phyloP scores from a whole-genome alignment of 2,329 filamentous ascomycete species.

The Hypoxylon sp. region DNA sequence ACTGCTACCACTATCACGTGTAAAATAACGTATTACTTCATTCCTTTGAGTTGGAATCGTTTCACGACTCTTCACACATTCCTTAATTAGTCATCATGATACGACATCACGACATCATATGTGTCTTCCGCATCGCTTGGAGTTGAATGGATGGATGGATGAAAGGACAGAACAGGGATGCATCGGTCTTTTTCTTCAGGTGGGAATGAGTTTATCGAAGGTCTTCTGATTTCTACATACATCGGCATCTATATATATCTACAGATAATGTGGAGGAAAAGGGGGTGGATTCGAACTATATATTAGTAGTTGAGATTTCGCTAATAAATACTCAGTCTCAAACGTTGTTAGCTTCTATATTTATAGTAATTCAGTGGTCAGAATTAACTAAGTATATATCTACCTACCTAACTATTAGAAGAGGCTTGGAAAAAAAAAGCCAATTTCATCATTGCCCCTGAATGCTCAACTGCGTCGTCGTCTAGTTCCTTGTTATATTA shows the following conservation, averaged over 20 bases:
- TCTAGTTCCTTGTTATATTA: too few relatives aligned
- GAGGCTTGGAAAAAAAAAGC: too few relatives aligned
- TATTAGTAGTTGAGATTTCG: not conserved
- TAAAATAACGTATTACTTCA: too few relatives aligned
- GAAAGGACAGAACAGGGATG: conserved; percentile 5
- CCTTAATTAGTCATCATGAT: conserved; percentile 4
- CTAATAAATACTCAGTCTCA: not conserved
- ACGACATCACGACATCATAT: conserved; percentile 16
- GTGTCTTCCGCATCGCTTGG: conserved; percentile 12
- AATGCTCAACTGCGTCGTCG: too few relatives aligned
- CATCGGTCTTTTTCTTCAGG: conserved; percentile 1
- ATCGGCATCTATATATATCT: too few relatives aligned
- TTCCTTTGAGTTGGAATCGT: too few relatives aligned
- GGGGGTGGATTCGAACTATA: not conserved
- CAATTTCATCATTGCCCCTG: too few relatives aligned
- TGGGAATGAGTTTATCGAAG: conserved; percentile 1
- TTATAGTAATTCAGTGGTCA: too few relatives aligned
- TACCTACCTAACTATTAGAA: too few relatives aligned
- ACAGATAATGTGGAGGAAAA: not conserved
- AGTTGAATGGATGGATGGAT: conserved; percentile 15
- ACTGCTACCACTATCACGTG: not conserved
- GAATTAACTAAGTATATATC: too few relatives aligned
- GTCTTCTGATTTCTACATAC: conserved; percentile 1
- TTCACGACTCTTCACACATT: conserved; percentile 3
- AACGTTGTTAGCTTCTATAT: not conserved